Evolutionary conservation across 108 stramenopile species (phyloP).

Genomic region (Phaeodactylum tricornutum): DNA sequence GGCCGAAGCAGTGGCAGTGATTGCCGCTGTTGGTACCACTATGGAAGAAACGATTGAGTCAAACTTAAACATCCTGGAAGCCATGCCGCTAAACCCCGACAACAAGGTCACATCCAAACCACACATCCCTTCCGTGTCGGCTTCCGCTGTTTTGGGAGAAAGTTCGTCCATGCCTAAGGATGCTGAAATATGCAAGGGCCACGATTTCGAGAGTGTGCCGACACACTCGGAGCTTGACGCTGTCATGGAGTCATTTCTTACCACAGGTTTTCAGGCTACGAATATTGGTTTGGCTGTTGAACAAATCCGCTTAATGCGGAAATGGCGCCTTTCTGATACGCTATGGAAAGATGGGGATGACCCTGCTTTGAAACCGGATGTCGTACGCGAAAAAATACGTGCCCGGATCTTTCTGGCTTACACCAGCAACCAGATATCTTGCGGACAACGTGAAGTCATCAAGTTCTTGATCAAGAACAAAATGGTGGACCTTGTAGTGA

Average conservation of each 20-base stretch:
- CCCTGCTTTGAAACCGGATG: conserved; percentile 45
- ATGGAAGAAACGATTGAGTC: background rate
- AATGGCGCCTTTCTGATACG: conserved; percentile 84
- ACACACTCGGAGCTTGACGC: conserved; percentile 27
- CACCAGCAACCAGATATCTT: conserved; percentile 97
- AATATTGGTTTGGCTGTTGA: conserved; percentile 90
- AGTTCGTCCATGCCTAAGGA: conserved; percentile 53
- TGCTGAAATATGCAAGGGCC: conserved; percentile 59
- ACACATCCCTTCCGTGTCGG: conserved; percentile 71
- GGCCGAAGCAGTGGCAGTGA: too few relatives aligned
- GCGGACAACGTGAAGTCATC: conserved; percentile 95
- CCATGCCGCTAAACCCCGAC: conserved; percentile 16
- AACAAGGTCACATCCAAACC: conserved; percentile 49
- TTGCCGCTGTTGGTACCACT: too few relatives aligned
- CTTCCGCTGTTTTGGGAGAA: conserved; percentile 76
- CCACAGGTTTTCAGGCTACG: conserved; percentile 94
- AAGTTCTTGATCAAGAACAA: conserved; percentile 88
- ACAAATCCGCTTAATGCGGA: conserved; percentile 90
- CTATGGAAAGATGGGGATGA: conserved; percentile 76
- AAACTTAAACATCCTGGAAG: conserved; percentile 17
- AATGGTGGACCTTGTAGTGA: conserved; percentile 95
- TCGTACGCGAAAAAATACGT: conserved; percentile 59
- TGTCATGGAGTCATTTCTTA: conserved; percentile 72
- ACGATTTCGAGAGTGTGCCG: conserved; percentile 65
- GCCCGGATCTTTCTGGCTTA: conserved; percentile 94